A percentile compares a stretch with the other conserved stretches of the same genome.
These are phyloP conservation scores for Leptographium flavum DNA, from an alignment of 2,329 filamentous ascomycete genomes.

Conservation along the genomic window DNA sequence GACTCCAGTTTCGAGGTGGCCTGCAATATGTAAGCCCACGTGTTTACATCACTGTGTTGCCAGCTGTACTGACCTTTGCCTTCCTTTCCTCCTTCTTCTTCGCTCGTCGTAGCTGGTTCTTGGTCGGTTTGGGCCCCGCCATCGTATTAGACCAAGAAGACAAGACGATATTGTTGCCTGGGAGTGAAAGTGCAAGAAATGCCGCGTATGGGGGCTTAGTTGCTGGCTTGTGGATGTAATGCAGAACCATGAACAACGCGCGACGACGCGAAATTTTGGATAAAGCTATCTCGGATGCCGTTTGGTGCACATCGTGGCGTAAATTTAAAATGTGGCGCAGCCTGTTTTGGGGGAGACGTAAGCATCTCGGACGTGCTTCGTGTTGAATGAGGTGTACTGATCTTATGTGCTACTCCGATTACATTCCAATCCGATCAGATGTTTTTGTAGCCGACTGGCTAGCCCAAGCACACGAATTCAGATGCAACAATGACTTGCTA, in stretches of 20 bases:
- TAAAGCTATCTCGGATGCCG: neutral
- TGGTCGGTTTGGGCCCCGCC: constrained; percentile 63
- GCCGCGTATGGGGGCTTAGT: too few species aligned
- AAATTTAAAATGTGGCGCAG: neutral
- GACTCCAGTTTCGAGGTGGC: neutral
- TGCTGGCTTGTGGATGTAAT: neutral
- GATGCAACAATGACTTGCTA: constrained; percentile 5
- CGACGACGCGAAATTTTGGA: constrained; percentile 5
- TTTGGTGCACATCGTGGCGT: too few species aligned
- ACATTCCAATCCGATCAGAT: constrained; percentile 1
- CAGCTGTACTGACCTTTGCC: constrained; percentile 29
- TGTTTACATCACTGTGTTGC: neutral
- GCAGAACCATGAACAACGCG: neutral
- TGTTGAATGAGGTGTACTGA: neutral
- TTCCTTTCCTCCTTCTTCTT: constrained; percentile 91
- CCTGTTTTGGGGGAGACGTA: neutral
- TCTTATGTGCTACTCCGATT: neutral
- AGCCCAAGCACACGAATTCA: neutral
- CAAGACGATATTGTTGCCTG: neutral
- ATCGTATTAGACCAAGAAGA: constrained; percentile 26
- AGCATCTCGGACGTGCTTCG: neutral
- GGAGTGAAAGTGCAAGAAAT: too few species aligned
- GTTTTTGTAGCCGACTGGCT: neutral
- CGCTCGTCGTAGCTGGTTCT: constrained; percentile 84
- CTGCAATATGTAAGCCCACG: neutral